These are phyloP conservation scores for Anacardium occidentale DNA, from an alignment of 345 rosid species.

Conservation along the genomic window DNA sequence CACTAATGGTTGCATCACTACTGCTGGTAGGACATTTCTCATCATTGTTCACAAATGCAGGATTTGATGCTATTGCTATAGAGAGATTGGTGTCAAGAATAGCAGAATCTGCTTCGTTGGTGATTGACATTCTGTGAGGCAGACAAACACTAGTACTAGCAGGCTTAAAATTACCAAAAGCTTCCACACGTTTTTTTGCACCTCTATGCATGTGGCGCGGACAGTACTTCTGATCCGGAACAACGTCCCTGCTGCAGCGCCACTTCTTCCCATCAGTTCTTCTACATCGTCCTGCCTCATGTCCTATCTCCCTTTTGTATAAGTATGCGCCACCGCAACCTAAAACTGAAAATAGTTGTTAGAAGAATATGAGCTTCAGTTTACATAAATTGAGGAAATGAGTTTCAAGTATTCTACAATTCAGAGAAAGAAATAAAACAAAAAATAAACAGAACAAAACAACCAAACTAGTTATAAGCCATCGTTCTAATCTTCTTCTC, in stretches of 20 bases:
- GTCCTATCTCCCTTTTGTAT: slow-evolving; percentile 30
- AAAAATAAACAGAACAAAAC: background rate
- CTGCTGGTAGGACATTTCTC: slow-evolving; percentile 38
- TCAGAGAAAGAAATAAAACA: background rate
- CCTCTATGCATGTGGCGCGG: slow-evolving; percentile 69
- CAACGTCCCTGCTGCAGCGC: slow-evolving; percentile 57
- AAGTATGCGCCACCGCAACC: slow-evolving; percentile 29
- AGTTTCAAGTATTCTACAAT: background rate
- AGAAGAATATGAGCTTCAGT: background rate
- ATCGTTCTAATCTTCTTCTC: background rate
- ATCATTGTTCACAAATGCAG: slow-evolving; percentile 22
- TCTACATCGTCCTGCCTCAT: slow-evolving; percentile 56
- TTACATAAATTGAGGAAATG: background rate
- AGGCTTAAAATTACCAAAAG: background rate
- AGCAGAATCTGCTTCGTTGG: slow-evolving; percentile 13
- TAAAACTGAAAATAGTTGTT: slow-evolving; percentile 16
- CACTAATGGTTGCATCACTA: slow-evolving; percentile 59
- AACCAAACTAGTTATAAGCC: background rate
- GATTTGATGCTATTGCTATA: slow-evolving; percentile 32
- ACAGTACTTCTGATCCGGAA: slow-evolving; percentile 63
- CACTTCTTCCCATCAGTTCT: slow-evolving; percentile 88
- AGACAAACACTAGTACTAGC: background rate
- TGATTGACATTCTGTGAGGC: background rate
- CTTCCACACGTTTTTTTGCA: slow-evolving; percentile 30
- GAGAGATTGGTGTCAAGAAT: slow-evolving; percentile 31